Percentiles rank a stretch among this genome's conserved stretches.
Conservation (phyloP, 805 yeast species). For the Lachancea waltii region DNA sequence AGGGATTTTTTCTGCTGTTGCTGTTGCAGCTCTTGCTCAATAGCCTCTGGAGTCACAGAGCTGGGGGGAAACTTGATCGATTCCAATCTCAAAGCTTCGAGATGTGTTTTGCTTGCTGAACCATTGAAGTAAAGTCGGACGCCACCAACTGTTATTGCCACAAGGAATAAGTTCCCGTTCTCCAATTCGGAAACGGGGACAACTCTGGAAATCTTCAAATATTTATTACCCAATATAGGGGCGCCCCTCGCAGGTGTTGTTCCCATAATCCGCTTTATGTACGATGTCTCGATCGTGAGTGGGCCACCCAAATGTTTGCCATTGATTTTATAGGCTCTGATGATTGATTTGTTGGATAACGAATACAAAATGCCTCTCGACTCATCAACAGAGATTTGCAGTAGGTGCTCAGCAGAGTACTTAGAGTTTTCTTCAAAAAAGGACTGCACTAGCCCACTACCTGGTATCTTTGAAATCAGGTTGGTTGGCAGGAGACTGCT, state of each 20-base stretch:
- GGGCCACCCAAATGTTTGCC: conserved; percentile 40
- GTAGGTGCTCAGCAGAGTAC: conserved; percentile 47
- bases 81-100: conserved; percentile 39
- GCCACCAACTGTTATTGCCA: conserved; percentile 80
- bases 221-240: conserved; percentile 50
- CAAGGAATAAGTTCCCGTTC: conserved; percentile 60
- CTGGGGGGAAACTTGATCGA: conserved; percentile 64
- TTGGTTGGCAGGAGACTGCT: conserved; percentile 45
- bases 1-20: conserved; percentile 35
- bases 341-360: conserved; percentile 71
- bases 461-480: conserved; percentile 32
- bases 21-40: conserved; percentile 32
- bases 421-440: conserved; percentile 31
- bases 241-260: conserved; percentile 44
- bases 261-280: conserved; percentile 36
- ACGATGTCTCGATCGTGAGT: conserved; percentile 32
- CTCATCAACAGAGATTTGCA: conserved; percentile 65
- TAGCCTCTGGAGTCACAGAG: conserved; percentile 28
- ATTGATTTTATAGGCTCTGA: conserved; percentile 62
- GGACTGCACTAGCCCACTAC: conserved; percentile 33
- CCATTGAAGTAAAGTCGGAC: conserved; percentile 59
- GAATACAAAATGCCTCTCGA: conserved; percentile 74
- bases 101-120: conserved; percentile 30
- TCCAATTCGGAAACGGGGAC: conserved; percentile 49
- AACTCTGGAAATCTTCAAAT: conserved; percentile 54